phyloP scores from a whole-genome alignment of 306 rosid genomes.

The Acacia melanoxylon region DNA sequence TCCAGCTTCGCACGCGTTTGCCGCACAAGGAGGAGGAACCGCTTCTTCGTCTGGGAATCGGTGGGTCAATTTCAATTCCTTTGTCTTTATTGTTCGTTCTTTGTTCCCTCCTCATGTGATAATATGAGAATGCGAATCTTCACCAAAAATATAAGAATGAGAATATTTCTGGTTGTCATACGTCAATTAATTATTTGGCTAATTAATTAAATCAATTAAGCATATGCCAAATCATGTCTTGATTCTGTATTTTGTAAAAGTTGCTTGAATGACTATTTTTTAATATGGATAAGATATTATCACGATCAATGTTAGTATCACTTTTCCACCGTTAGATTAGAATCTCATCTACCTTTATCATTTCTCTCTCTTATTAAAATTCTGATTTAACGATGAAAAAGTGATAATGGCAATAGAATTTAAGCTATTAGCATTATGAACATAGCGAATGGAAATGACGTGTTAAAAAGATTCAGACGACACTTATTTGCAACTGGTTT shows the following conservation, averaged over 20 bases:
- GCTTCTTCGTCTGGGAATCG: not conserved
- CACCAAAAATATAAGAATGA: not conserved
- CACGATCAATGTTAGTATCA: too few species aligned
- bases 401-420: too few species aligned
- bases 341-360: too few species aligned
- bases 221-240: not conserved
- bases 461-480: too few species aligned
- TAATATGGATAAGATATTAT: too few species aligned
- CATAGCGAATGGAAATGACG: too few species aligned
- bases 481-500: too few species aligned
- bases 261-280: too few species aligned
- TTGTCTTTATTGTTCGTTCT: not conserved
- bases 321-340: too few species aligned
- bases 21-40: not conserved
- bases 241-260: not conserved
- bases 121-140: not conserved
- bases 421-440: too few species aligned
- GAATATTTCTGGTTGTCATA: constrained; percentile 2
- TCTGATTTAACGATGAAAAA: too few species aligned
- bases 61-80: constrained; percentile 28
- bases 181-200: not conserved
- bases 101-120: not conserved
- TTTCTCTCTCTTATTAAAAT: too few species aligned
- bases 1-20: constrained; percentile 50
- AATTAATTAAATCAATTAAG: not conserved